These are phyloP conservation scores for Chlorella sp. DNA, from an alignment of 139 green algal genomes.

Conservation along the genomic window DNA sequence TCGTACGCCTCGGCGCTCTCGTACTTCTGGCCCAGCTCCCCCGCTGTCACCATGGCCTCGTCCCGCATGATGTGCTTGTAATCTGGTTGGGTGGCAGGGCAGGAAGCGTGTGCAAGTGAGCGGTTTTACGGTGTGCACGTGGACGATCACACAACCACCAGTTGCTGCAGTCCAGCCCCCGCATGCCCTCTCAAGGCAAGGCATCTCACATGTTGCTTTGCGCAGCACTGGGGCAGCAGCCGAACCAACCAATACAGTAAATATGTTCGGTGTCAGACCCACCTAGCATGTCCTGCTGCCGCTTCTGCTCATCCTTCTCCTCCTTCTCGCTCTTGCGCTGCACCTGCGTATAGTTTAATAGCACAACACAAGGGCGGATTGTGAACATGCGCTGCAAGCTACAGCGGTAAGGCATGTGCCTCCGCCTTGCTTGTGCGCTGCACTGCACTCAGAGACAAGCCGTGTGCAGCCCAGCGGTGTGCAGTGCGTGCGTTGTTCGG, in stretches of 20 bases:
- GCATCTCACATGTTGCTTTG: too few species aligned
- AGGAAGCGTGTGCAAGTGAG: background rate
- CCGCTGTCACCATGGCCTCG: slow-evolving; percentile 87
- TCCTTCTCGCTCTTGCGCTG: slow-evolving; percentile 66
- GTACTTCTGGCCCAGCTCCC: slow-evolving; percentile 84
- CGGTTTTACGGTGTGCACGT: too few species aligned
- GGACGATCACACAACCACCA: too few species aligned
- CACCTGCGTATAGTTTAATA: too few species aligned
- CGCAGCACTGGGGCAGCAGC: too few species aligned
- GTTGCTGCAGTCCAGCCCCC: too few species aligned
- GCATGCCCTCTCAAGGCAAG: background rate
- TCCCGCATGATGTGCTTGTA: slow-evolving; percentile 47
- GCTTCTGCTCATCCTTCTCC: slow-evolving; percentile 68
- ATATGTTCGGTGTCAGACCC: slow-evolving; percentile 42
- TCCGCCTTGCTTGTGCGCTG: too few species aligned
- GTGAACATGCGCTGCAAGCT: too few species aligned
- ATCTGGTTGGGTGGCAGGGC: background rate
- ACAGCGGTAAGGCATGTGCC: too few species aligned
- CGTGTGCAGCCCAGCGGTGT: too few species aligned
- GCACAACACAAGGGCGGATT: background rate
- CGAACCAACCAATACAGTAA: background rate
- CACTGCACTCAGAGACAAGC: too few species aligned
- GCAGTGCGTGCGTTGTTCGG: too few species aligned
- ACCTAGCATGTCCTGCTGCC: slow-evolving; percentile 69
- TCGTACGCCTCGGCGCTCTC: slow-evolving; percentile 83